These are phyloP conservation scores for Mycena sanguinolenta DNA, from an alignment of 768 basidiomycete genomes.

Conservation along the genomic window DNA sequence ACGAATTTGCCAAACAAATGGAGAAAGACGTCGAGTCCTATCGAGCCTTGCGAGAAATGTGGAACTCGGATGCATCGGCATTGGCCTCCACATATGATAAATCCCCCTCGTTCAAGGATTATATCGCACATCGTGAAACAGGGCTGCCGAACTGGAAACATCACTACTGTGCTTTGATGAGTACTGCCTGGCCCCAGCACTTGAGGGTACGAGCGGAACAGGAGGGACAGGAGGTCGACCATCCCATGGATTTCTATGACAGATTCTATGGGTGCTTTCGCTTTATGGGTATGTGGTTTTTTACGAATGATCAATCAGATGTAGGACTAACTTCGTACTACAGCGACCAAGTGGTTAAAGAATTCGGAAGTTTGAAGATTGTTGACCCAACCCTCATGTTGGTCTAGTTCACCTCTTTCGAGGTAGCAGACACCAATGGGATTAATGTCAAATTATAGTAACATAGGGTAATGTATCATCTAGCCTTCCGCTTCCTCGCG, in stretches of 20 bases:
- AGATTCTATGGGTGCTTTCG: conserved; percentile 36
- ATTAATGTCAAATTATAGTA: too few relatives aligned
- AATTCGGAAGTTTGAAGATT: conserved; percentile 38
- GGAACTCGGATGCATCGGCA: neutral
- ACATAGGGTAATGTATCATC: too few relatives aligned
- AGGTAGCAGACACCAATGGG: conserved; percentile 30
- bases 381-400: conserved; percentile 42
- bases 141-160: conserved; percentile 10
- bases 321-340: neutral
- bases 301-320: neutral
- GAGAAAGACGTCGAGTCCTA: conserved; percentile 26
- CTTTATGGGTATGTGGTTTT: conserved; percentile 30
- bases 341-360: conserved; percentile 36
- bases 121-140: neutral
- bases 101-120: conserved; percentile 25
- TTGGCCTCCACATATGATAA: neutral
- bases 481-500: too few relatives aligned
- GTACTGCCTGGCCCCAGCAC: conserved; percentile 12
- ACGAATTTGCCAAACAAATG: conserved; percentile 27
- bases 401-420: conserved; percentile 37
- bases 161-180: conserved; percentile 16
- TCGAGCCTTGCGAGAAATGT: neutral
- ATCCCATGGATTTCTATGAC: conserved; percentile 32
- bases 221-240: neutral
- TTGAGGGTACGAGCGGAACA: neutral